Evolutionary conservation across 176 grass and related monocot species (phyloP), one percentile per base, ranked within the genome.

Genomic region (Triticum turgidum): DNA sequence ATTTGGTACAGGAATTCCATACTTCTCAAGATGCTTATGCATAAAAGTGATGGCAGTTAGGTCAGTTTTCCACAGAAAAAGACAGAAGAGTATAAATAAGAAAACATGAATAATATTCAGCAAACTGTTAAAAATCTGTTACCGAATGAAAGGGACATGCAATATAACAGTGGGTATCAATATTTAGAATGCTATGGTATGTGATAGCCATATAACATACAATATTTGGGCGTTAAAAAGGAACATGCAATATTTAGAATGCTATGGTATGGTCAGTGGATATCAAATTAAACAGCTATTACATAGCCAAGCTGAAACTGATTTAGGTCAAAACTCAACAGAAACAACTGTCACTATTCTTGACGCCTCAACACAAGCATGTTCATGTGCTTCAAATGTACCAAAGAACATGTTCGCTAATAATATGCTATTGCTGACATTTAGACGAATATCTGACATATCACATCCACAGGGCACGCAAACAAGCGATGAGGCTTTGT

Each of bases 1-100:
- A 94, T 85, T 92, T 45, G 97, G 97, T 80, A 98, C 93, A 34
- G 93, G 94, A 88, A 98, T 89, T 71, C 92, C 93, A 66, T 87
- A 96, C 82, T 82, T 84, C 88, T 98, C 89, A 49, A 98, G 87
- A 84, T 91, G 79, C 97, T 98, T 88, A 62, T 88, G 32, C 84
- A 94, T 70, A 63, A 37, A 88, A 51, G 34, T 72, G 41, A 83
- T 56, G 82, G 30, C 21, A 54, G 64, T 90, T 82, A 90, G 65
- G 18, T 47, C 64, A 89, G 34, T 89, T 85, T 69, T 20, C 7
- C 77, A 81, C 37, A 68, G 37, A 3, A 21, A 54, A 62, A 32
- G 33, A 79, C 75, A 49, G 1, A 42, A 58, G 52, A 85, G 8
- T 22, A 77, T 22, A 77, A 51, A 84, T 30, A 17, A 30, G 14